Conservation (phyloP, 352 stramenopile species). For the Pilasporangium apinafurcum region DNA sequence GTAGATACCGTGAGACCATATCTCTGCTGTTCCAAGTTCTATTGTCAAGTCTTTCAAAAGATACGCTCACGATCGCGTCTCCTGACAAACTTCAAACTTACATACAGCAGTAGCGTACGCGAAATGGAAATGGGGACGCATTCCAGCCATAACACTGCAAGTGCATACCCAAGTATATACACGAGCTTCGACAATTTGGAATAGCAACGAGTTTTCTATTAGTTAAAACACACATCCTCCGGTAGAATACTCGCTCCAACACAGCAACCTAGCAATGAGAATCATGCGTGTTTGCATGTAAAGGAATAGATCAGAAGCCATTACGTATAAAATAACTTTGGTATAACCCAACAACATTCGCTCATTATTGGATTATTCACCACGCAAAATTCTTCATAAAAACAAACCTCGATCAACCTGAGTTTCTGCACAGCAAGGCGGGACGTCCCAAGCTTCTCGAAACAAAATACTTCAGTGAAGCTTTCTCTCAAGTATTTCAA, state of each 20-base stretch:
- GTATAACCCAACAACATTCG: background rate
- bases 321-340: no score
- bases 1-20: background rate
- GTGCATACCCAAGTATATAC: background rate
- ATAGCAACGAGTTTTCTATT: conserved; percentile 1
- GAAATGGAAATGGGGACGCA: no score
- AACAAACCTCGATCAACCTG: background rate
- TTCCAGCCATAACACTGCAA: no score
- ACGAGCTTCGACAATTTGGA: background rate
- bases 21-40: background rate
- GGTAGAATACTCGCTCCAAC: no score
- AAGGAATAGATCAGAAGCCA: no score
- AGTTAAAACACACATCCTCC: no score
- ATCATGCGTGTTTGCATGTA: no score
- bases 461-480: background rate
- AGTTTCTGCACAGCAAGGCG: no score
- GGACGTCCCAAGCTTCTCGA: no score
- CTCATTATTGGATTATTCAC: conserved; percentile 1
- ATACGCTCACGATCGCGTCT: no score
- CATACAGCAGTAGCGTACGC: background rate
- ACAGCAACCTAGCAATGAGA: no score
- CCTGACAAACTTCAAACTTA: conserved; percentile 5
- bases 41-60: no score
- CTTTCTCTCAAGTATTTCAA: conserved; percentile 1
- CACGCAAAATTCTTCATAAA: conserved; percentile 1